Evolutionary conservation across 768 basidiomycete species (phyloP), one percentile per base, ranked within the genome.

Genomic region (Pulveroboletus ravenelii): DNA sequence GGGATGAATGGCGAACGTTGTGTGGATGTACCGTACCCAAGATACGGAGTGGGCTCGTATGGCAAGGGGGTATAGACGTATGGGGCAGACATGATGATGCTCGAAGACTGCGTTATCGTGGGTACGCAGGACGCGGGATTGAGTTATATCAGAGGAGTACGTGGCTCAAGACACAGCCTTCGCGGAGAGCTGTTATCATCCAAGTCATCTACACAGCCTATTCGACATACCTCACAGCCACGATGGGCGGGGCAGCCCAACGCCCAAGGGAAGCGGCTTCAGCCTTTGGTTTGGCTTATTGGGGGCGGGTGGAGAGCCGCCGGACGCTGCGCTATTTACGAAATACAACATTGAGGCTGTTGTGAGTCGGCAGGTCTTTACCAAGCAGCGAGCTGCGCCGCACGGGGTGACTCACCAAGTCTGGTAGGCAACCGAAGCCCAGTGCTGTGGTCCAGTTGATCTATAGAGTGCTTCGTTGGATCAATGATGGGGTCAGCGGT

Each of bases 1-100:
- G 76, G 77, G 37, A 74, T 68, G 56, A 78, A 78, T 1, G 78
- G 76, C 0, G 77, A 76, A 25, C 58, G 65, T 48, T 66, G 69
- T 56, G 63, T 62, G 56, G 55, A 68, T 20, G 47, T n/a, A 57
- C 52, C 67, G 48, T 61, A 65, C 47, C 64, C 61, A 59, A 64
- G 63, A 50, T 67, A 73, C 20, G 67, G 66, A 6, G 70, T 70
- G 20, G 69, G 62, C 48, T 64, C 60, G 50, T 66, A 72, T n/a
- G 68, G 47, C 6, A 60, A 20, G 2, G 76, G 75, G 1, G 65
- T 70, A 46, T 75, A 79, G 37, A 75, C 59, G 57, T 69, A 79
- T 50, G 78, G 75, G 25, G 46, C 62, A 45, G 74, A 69, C 73
- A 74, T 74, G 56, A 41, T 45, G 52, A 8, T 53, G 45, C 42